phyloP scores from a whole-genome alignment of 805 yeast species.

The Torulaspora indica region DNA sequence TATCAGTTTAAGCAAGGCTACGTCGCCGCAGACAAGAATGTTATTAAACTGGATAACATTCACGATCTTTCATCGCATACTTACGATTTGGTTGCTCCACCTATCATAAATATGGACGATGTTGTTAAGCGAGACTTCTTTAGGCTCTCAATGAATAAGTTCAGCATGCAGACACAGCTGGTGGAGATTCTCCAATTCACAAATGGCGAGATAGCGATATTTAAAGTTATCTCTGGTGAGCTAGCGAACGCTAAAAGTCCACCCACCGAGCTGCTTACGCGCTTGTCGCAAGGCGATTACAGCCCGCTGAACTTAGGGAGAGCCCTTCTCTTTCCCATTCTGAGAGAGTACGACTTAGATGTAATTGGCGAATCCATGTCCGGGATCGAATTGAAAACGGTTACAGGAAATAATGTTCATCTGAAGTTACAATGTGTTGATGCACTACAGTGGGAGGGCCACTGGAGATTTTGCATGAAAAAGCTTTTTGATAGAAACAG shows the following conservation, averaged over 20 bases:
- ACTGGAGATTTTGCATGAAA: constrained; percentile 25
- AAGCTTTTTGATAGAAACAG: constrained; percentile 15
- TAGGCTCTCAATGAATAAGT: constrained; percentile 19
- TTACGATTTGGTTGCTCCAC: constrained; percentile 17
- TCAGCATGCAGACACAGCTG: constrained; percentile 15
- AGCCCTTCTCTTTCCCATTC: constrained; percentile 26
- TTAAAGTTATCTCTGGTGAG: constrained; percentile 24
- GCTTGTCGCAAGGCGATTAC: constrained; percentile 14
- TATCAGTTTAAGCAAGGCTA: constrained; percentile 17
- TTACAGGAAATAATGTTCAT: constrained; percentile 22
- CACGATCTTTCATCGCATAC: constrained; percentile 25
- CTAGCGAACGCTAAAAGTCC: constrained; percentile 10
- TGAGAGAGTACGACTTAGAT: constrained; percentile 24
- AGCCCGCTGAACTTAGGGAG: constrained; percentile 23
- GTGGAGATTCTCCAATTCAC: constrained; percentile 28
- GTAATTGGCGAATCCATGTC: constrained; percentile 9
- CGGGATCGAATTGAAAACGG: constrained; percentile 20
- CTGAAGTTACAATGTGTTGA: constrained; percentile 24
- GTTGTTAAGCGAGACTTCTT: constrained; percentile 24
- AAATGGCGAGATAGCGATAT: constrained; percentile 29
- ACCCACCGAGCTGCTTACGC: constrained; percentile 12
- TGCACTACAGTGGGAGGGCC: constrained; percentile 26
- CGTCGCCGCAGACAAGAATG: constrained; percentile 14
- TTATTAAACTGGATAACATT: constrained; percentile 24
- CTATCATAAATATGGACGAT: constrained; percentile 17